Evolutionary conservation across 306 rosid genomes (phyloP), one percentile per base, ranked within the genome.

Genomic region (Cucurbita pepo): DNA sequence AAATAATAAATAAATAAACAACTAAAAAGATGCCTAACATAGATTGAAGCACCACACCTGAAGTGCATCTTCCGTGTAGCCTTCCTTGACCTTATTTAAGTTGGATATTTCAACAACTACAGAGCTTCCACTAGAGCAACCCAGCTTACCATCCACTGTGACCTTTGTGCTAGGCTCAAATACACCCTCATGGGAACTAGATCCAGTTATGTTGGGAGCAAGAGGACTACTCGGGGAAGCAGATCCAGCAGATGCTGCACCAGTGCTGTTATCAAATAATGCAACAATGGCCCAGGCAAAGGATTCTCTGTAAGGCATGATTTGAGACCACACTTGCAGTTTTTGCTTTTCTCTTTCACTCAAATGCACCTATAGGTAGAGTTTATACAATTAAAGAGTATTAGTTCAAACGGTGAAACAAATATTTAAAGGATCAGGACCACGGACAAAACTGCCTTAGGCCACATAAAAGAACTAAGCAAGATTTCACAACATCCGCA

Each of bases 191-290:
- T 94, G 99, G 47, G 97, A 83, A 78, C 92, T 89, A 67, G 91
- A 83, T 52, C 92, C 97, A 80, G 99, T 83, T 70, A 89, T 84
- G 86, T 85, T 91, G 50, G 96, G 88, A 78, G 99, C 92, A 84
- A 94, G 97, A 77, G 99, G 99, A 83, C 99, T 94, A 82, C 99
- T 94, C 21, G 99, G 99, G 76, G 99, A 94, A 79, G 97, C 99
- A 89, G 99, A 85, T 83, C 99, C 99, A 78, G 81, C 99, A 52
- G 99, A 87, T 79, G 92, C 88, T 84, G 96, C 91, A 80, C 95
- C 91, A 79, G 84, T 76, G 88, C 88, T 91, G 88, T 91, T 85
- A 82, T 94, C 99, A 89, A 94, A 94, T 84, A 94, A 79, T 45
- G 99, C 88, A 81, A 94, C 99, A 45, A 94, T 78, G 75, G 99